Evolutionary conservation across 176 grass and related monocot species (phyloP), one percentile per base, ranked within the genome.

Genomic region (Raddia guianensis): DNA sequence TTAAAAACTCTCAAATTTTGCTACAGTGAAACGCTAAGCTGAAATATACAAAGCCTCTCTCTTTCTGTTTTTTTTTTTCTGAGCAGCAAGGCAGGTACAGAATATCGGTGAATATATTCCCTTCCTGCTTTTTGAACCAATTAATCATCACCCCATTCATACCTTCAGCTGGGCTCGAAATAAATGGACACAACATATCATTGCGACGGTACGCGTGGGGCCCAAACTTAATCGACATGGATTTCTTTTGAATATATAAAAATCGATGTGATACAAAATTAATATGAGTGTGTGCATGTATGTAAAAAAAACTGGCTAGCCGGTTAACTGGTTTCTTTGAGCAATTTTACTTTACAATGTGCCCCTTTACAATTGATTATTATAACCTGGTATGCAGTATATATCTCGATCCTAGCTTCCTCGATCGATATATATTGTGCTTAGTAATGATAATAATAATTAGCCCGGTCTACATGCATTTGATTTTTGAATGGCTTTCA

Each of bases 91-190:
- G 11, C 32, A 34, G 70, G 55, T 71, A 82, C 9, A 56, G 9
- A 63, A 55, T 76, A 82, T 76, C 15, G 14, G 10, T 62, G 34
- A 57, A 81, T 54, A 82, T 70, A 82, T 75, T 69, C 4, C 49
- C n/a, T 68, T 32, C 10, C 5, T 13, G 27, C 61, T 79, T 80
- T 86, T 64, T 19, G 70, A 80, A 61, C 68, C 76, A 73, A 57
- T 74, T 74, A 80, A 74, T 80, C 68, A 80, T 79, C 40, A 47
- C 37, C 9, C 6, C 70, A 12, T 40, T 86, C 68, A 61, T 80
- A 21, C 67, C 69, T 67, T 74, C 76, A 12, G 9, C 43, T 42
- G 61, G 50, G 19, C 18, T 60, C 61, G n/a, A 58, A 74, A 9
- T 45, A 86, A 56, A 42, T 42, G 59, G 47, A 49, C n/a, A n/a